Evolutionary conservation across 2,329 filamentous ascomycete species (phyloP).

Genomic region (Dothideomycetes sp.): DNA sequence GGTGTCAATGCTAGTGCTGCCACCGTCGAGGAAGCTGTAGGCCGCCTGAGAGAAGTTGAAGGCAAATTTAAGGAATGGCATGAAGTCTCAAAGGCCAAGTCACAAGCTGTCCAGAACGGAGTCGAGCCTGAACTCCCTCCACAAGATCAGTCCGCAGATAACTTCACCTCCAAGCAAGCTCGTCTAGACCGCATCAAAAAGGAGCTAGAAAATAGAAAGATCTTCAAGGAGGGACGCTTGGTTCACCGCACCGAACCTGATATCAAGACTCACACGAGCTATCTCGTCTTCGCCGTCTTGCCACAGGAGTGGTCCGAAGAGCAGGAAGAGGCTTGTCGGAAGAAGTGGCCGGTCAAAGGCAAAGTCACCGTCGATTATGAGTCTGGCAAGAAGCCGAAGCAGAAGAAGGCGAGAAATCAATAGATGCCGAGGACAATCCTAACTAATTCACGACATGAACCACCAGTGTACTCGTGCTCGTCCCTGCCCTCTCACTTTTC

Average conservation of each 20-base stretch:
- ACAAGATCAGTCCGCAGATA: constrained; percentile 10
- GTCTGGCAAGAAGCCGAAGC: constrained; percentile 36
- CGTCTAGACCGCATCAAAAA: constrained; percentile 22
- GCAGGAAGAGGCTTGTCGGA: constrained; percentile 60
- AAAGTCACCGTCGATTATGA: constrained; percentile 22
- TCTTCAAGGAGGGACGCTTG: constrained; percentile 66
- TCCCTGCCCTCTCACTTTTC: too few relatives aligned
- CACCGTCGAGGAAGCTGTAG: constrained; percentile 69
- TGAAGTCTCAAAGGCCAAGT: constrained; percentile 17
- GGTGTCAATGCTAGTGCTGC: constrained; percentile 60
- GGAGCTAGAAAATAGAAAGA: constrained; percentile 34
- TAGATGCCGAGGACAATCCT: constrained; percentile 33
- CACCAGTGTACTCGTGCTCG: too few relatives aligned
- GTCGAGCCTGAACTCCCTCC: constrained; percentile 6
- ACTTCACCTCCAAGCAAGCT: constrained; percentile 14
- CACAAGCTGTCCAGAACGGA: constrained; percentile 16
- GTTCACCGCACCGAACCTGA: constrained; percentile 76
- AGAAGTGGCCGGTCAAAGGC: constrained; percentile 40
- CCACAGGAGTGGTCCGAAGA: constrained; percentile 77
- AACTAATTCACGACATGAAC: too few relatives aligned
- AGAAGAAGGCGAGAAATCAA: constrained; percentile 45
- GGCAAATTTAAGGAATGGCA: constrained; percentile 57
- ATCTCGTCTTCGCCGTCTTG: constrained; percentile 83
- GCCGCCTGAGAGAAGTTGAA: constrained; percentile 63
- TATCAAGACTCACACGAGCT: constrained; percentile 93